phyloP scores from a whole-genome alignment of 805 yeast species.

The Metschnikowia lochheadii region DNA sequence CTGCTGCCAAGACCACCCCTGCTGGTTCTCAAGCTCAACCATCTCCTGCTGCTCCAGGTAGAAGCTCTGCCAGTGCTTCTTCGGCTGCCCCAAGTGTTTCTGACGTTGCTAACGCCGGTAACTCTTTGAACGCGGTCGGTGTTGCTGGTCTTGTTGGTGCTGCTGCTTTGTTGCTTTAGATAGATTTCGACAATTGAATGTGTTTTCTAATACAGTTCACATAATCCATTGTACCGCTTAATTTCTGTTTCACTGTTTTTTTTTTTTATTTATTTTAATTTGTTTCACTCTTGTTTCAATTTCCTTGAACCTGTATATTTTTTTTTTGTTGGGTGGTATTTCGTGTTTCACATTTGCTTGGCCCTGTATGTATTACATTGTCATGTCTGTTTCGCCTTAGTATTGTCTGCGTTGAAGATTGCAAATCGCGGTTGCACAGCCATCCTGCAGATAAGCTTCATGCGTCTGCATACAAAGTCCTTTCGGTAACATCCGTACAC shows the following conservation, averaged over 20 bases:
- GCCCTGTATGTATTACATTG: no score
- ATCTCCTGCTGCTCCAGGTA: constrained; percentile 1
- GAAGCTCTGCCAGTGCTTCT: constrained; percentile 24
- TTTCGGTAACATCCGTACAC: no score
- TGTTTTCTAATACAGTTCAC: no score
- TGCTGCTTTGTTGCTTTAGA: constrained; percentile 10
- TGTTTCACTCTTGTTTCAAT: not conserved
- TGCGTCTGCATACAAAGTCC: no score
- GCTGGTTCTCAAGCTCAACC: not conserved
- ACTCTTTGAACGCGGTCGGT: constrained; percentile 5
- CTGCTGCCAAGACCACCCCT: constrained; percentile 14
- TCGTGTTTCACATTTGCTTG: no score
- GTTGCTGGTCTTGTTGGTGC: constrained; percentile 12
- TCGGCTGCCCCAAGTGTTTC: constrained; percentile 26
- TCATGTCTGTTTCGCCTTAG: no score
- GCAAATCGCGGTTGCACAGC: not conserved
- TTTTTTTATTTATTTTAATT: no score
- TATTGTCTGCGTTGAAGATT: not conserved
- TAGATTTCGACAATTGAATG: no score
- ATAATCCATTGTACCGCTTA: no score
- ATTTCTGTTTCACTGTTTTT: not conserved
- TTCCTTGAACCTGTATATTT: no score
- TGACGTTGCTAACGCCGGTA: constrained; percentile 20
- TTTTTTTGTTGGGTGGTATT: no score
- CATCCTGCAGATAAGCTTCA: not conserved